Evolutionary conservation across 129 eudicot genomes (phyloP).

Genomic region (Lactuca sativa): DNA sequence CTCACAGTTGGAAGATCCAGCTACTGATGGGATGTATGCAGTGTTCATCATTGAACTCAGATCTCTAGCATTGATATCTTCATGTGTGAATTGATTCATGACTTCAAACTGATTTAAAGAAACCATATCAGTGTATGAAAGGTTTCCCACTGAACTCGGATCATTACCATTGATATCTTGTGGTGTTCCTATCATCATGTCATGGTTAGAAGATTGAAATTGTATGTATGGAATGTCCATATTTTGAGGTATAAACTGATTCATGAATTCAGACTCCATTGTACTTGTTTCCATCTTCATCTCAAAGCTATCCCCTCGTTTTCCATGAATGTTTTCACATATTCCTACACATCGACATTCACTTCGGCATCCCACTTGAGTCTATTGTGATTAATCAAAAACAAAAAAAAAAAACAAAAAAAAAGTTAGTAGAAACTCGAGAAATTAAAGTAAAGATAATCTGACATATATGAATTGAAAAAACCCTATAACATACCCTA

Average conservation of each 20-base stretch:
- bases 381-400: constrained; percentile 24
- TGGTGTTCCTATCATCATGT: too few species aligned
- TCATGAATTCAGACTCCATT: too few species aligned
- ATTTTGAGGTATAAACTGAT: not conserved
- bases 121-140: too few species aligned
- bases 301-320: constrained; percentile 27
- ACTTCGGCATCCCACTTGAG: constrained; percentile 66
- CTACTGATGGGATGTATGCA: constrained; percentile 33
- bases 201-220: too few species aligned
- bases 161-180: not conserved
- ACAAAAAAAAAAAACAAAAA: too few species aligned
- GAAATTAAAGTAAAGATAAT: not conserved
- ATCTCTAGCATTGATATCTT: too few species aligned
- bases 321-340: constrained; percentile 60
- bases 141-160: too few species aligned
- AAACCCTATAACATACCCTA: constrained; percentile 38
- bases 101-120: too few species aligned
- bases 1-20: constrained; percentile 1
- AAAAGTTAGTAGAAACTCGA: not conserved
- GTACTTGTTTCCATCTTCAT: too few species aligned
- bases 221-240: too few species aligned
- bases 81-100: too few species aligned
- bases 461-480: not conserved
- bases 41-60: too few species aligned
- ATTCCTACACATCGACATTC: constrained; percentile 63